Evolutionary conservation across 495 filamentous ascomycete species (phyloP), one percentile per base, ranked within the genome.

Genomic region (Jackrogersella multiformis): DNA sequence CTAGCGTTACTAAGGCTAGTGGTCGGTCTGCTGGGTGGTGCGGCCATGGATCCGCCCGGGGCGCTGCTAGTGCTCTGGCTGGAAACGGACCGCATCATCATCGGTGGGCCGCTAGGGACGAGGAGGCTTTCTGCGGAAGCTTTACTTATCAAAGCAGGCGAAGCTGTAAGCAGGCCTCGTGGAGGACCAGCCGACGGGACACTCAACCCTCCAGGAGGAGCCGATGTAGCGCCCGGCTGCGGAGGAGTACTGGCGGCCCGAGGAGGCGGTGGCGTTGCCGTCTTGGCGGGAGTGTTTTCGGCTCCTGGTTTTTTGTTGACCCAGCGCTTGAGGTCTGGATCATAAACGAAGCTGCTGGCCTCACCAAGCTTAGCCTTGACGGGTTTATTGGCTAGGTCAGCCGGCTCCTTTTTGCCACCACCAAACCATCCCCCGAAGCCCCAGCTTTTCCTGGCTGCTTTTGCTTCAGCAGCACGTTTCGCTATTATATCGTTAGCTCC

Each of bases 321-420:
- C 96, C 96, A 99, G 73, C 94, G 92, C 83, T 96, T 96, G 56
- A 97, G 83, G 18, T 97, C 91, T 3, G 91, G 89, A 76, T 99
- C 96, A 66, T 94, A 99, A 66, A 93, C 90, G 79, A 99, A 98
- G 9, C 87, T 91, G 72, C 85, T 95, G 69, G 94, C 90, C 76
- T 99, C 96, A 61, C 96, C 96, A 24, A 99, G 88, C 73, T 99
- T 98, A 49, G 96, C 96, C 70, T 85, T 88, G 78, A 97, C 94
- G 41, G 95, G 93, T 39, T 87, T 86, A 63, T 88, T 87, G 5
- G 82, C 75, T 28, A 70, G 75, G 28, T 77, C 73, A 9, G 75
- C 59, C 53, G 85, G 79, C 36, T 92, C 88, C 74, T 93, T 92
- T 73, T 90, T 92, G 56, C 52, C 44, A 48, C 76, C 83, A 35